Conservation (phyloP, 345 rosid genomes). For the Brassica carinata region DNA sequence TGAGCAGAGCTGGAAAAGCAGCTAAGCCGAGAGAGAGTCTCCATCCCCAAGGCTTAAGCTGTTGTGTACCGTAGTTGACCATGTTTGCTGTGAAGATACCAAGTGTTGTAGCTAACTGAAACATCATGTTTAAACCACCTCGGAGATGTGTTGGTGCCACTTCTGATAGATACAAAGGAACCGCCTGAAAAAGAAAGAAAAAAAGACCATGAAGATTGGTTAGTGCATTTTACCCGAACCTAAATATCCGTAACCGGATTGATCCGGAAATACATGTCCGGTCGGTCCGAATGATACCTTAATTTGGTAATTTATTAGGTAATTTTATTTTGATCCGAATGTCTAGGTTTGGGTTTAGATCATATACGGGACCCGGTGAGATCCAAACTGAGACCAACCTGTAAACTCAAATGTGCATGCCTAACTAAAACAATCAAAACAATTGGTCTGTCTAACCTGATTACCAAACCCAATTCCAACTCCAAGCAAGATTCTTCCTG, state of each 20-base stretch:
- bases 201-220: background rate
- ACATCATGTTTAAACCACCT: constrained; percentile 93
- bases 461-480: constrained; percentile 98
- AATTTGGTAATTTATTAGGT: too few species aligned
- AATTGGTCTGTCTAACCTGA: constrained; percentile 54
- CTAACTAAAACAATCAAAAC: background rate
- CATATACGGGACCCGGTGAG: background rate
- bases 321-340: too few species aligned
- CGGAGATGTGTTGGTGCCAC: constrained; percentile 95
- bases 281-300: background rate
- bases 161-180: constrained; percentile 86
- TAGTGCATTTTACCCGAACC: background rate
- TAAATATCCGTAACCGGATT: background rate
- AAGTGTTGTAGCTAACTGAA: constrained; percentile 87
- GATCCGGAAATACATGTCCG: background rate
- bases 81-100: constrained; percentile 92
- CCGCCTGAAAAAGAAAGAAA: constrained; percentile 49
- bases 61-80: constrained; percentile 84
- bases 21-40: constrained; percentile 95
- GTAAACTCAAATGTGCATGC: background rate
- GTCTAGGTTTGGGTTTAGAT: too few species aligned
- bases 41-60: constrained; percentile 92
- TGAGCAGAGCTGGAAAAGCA: constrained; percentile 70
- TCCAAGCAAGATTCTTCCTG: constrained; percentile 87
- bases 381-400: background rate